Evolutionary conservation across 2,329 filamentous ascomycete species (phyloP).

Genomic region (Epichloe typhina): DNA sequence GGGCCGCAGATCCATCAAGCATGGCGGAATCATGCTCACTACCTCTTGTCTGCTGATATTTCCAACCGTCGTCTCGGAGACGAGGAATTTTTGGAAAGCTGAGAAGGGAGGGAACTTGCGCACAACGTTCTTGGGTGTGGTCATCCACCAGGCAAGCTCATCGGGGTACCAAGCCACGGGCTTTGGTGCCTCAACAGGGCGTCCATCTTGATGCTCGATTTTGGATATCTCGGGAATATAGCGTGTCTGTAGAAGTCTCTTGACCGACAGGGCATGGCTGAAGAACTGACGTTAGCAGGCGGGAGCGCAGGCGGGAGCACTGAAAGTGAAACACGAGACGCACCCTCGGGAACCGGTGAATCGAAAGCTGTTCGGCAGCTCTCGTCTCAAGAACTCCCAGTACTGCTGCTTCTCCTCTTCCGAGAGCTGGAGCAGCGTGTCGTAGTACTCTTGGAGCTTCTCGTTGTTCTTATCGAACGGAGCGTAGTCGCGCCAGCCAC

Average conservation of each 20-base stretch:
- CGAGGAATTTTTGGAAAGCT: conserved; percentile 96
- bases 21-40: conserved; percentile 96
- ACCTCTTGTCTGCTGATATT: conserved; percentile 97
- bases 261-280: conserved; percentile 83
- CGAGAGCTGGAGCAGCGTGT: conserved; percentile 59
- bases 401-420: conserved; percentile 57
- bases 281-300: conserved; percentile 9
- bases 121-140: conserved; percentile 90
- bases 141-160: conserved; percentile 93
- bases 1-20: conserved; percentile 80
- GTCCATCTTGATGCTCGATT: conserved; percentile 71
- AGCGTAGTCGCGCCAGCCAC: conserved; percentile 23
- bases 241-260: conserved; percentile 72
- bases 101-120: conserved; percentile 89
- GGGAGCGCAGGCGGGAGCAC: not conserved
- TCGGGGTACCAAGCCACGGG: conserved; percentile 89
- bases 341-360: conserved; percentile 93
- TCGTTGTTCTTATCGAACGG: conserved; percentile 63
- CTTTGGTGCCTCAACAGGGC: conserved; percentile 66
- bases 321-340: not conserved
- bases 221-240: conserved; percentile 85
- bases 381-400: conserved; percentile 32
- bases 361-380: conserved; percentile 92
- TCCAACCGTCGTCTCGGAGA: conserved; percentile 91
- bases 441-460: conserved; percentile 78